A percentile compares a stretch with the other conserved stretches of the same genome.
phyloP scores from a whole-genome alignment of 805 yeast species.

The Zygoascus tannicola region DNA sequence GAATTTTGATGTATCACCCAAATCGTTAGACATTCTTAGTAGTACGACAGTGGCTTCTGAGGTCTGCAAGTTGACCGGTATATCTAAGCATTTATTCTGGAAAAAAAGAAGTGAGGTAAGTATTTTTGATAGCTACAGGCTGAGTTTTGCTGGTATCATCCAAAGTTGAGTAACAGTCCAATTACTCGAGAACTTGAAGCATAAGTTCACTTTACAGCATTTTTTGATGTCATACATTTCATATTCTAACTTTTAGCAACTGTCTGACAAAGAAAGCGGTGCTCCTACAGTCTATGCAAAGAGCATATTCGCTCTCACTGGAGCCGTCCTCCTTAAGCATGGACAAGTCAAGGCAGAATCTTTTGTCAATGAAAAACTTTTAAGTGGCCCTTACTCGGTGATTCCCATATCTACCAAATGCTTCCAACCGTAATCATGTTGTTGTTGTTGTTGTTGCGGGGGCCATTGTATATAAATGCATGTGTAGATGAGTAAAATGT shows the following conservation, averaged over 20 bases:
- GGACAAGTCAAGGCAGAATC: slow-evolving; percentile 51
- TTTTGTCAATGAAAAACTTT: slow-evolving; percentile 43
- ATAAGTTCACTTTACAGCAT: too few relatives aligned
- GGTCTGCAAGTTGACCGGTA: slow-evolving; percentile 23
- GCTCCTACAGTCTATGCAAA: slow-evolving; percentile 43
- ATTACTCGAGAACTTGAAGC: too few relatives aligned
- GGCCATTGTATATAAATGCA: not conserved
- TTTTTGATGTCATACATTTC: not conserved
- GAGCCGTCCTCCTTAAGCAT: slow-evolving; percentile 53
- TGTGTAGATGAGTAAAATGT: not conserved
- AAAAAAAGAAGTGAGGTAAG: slow-evolving; percentile 12
- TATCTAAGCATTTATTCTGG: slow-evolving; percentile 24
- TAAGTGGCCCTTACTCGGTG: slow-evolving; percentile 26
- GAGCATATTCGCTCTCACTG: slow-evolving; percentile 52
- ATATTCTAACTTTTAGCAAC: not conserved
- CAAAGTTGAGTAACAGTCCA: slow-evolving; percentile 1
- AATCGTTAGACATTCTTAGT: slow-evolving; percentile 23
- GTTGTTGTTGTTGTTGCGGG: too few relatives aligned
- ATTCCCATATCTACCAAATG: slow-evolving; percentile 12
- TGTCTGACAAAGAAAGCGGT: slow-evolving; percentile 12
- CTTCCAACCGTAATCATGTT: slow-evolving; percentile 1
- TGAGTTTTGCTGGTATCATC: not conserved
- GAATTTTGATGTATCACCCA: slow-evolving; percentile 23
- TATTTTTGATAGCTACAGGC: not conserved
- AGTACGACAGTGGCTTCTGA: slow-evolving; percentile 22